Base-by-base conservation (phyloP, 1,284 basidiomycete genomes). In the Fomitopsis pinicola region DNA sequence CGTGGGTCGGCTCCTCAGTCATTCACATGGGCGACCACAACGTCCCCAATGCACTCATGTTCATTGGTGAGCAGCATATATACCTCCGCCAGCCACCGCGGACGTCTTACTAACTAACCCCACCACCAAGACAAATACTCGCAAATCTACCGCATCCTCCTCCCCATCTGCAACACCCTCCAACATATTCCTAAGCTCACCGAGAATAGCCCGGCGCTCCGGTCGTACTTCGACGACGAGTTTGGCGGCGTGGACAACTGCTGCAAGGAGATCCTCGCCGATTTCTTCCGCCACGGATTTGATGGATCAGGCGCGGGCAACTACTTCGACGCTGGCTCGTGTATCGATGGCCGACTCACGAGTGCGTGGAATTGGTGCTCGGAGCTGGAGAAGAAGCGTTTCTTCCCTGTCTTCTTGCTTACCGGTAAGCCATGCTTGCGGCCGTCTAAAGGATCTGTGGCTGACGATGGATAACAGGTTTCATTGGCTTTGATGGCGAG, bases 301-400 rank as follows among this genome's bases (percentile, higher is more conserved):
- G 90, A 92, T 72, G 91, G 91, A 1, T 90, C 88, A 19, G 90
- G 91, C 8, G 90, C 89, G 5, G 88, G 91, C 69, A 90, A 89
- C 70, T 91, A 89, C 76, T 90, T 87, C 68, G 88, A 91, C 69
- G 88, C 88, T 33, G 78, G 78, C 6, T 76, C 76, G 19, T 82
- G 84, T 68, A 85, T 85, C 62, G 84, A 86, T 58, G 84, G 83
- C 17, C 78, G 90, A 17, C 72, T 92, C 68, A 92, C 91, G 42
- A 91, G 88, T 71, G 91, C 91, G 2, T 93, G 91, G 91, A 91
- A 93, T 71, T 93, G 91, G 91, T 93, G 91, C 74, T 84, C 85
- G 55, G 79, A 78, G 54, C 73, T 93, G 65, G 91, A 93, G 77
- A 93, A 91, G 78, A 93, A 93, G 76, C 78, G 85, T 59, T 93